phyloP scores from a whole-genome alignment of 176 grass and related monocot genomes.

The Juncus effusus region DNA sequence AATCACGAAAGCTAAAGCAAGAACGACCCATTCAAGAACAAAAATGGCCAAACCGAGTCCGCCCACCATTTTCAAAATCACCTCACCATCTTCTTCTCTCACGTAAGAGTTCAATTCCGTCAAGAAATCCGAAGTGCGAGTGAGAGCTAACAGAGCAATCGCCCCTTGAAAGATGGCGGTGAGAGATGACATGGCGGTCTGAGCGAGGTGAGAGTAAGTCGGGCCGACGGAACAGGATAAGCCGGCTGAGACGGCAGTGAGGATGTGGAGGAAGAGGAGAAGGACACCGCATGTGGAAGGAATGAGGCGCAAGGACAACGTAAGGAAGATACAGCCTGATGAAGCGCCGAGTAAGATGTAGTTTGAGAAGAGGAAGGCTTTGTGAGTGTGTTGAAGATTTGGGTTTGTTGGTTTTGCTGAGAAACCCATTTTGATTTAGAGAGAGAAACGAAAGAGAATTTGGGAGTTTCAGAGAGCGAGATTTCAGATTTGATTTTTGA shows the following conservation, averaged over 20 bases:
- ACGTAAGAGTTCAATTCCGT: constrained; percentile 78
- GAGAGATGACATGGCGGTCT: constrained; percentile 64
- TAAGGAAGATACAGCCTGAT: constrained; percentile 81
- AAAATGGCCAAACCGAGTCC: constrained; percentile 73
- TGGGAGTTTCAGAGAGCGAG: background rate
- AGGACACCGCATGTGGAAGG: constrained; percentile 67
- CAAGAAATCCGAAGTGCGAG: constrained; percentile 72
- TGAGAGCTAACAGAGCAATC: constrained; percentile 63
- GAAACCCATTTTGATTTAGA: constrained; percentile 10
- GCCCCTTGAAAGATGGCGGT: constrained; percentile 94
- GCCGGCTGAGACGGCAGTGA: constrained; percentile 49
- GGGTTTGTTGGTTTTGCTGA: constrained; percentile 9
- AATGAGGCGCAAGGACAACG: constrained; percentile 70
- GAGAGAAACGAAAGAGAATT: constrained; percentile 1
- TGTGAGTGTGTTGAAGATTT: constrained; percentile 36
- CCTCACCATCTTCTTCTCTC: constrained; percentile 79
- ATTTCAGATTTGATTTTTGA: background rate
- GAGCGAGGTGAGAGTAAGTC: constrained; percentile 41
- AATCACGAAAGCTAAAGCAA: constrained; percentile 73
- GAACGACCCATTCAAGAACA: constrained; percentile 77
- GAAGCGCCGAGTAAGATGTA: constrained; percentile 71
- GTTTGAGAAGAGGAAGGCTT: constrained; percentile 65
- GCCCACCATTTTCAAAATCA: constrained; percentile 96
- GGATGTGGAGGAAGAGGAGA: constrained; percentile 65
- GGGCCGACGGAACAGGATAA: constrained; percentile 44